phyloP scores from a whole-genome alignment of 2,329 filamentous ascomycete genomes.

The Aspergillus arachidicola region DNA sequence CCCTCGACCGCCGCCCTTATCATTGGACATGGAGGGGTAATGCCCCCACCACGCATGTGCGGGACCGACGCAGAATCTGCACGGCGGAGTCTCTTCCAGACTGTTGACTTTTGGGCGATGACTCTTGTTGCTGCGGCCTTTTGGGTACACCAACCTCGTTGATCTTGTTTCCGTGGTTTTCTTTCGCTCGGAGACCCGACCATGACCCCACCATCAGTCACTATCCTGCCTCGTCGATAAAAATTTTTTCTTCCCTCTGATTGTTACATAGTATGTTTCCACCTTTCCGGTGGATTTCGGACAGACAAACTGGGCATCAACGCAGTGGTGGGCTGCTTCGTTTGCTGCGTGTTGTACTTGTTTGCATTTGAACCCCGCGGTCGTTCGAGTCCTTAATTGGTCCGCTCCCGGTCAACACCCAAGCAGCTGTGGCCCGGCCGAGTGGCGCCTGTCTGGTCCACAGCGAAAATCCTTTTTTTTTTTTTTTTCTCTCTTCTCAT shows the following conservation, averaged over 20 bases:
- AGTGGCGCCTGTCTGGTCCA: conserved; percentile 25
- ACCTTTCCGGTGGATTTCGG: conserved; percentile 20
- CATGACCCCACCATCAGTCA: conserved; percentile 23
- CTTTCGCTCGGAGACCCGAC: conserved; percentile 19
- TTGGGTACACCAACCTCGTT: conserved; percentile 5
- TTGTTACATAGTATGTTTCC: conserved; percentile 16
- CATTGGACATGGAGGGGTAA: conserved; percentile 35
- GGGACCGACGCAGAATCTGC: conserved; percentile 39
- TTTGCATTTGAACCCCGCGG: conserved; percentile 30
- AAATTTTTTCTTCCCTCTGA: conserved; percentile 28
- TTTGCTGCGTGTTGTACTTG: conserved; percentile 17
- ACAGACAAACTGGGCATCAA: conserved; percentile 42
- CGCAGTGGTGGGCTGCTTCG: conserved; percentile 29
- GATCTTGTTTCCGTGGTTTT: conserved; percentile 32
- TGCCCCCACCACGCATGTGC: conserved; percentile 29
- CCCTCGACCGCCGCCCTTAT: conserved; percentile 27
- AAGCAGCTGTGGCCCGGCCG: conserved; percentile 21
- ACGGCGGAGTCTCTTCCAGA: conserved; percentile 24
- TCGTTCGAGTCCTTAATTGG: conserved; percentile 20
- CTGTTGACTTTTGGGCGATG: conserved; percentile 9
- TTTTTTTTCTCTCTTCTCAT: background rate
- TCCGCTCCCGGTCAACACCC: conserved; percentile 30
- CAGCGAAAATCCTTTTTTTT: conserved; percentile 1
- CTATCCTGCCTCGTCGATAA: conserved; percentile 6
- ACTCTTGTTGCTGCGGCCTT: background rate